A percentile compares a stretch with the other conserved stretches of the same genome.
Conservation (phyloP, 495 filamentous ascomycete species). For the Penicillium paradoxum region DNA sequence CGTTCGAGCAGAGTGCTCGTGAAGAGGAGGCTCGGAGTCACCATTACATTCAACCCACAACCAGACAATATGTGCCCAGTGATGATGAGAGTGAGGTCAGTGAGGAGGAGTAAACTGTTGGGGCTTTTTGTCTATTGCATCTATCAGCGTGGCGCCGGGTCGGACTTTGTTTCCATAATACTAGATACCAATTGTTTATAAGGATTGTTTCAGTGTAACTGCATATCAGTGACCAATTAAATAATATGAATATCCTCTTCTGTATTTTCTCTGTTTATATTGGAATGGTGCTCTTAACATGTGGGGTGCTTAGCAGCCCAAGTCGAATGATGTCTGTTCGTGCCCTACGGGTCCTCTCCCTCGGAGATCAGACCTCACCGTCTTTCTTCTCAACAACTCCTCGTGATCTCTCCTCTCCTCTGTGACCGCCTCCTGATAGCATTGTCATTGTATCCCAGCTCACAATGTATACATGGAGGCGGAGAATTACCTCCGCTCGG, state of each 20-base stretch:
- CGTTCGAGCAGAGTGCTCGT: conserved; percentile 40
- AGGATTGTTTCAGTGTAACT: neutral
- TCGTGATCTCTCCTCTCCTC: no score
- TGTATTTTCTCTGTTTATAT: neutral
- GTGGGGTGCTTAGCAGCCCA: no score
- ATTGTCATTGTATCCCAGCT: no score
- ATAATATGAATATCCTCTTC: neutral
- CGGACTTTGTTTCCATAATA: conserved; percentile 1
- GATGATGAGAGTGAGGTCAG: conserved; percentile 50
- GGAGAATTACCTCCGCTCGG: neutral
- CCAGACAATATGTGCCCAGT: conserved; percentile 35
- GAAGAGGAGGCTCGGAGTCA: conserved; percentile 37
- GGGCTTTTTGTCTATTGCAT: conserved; percentile 5
- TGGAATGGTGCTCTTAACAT: no score
- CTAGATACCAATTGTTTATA: conserved; percentile 7
- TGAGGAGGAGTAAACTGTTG: conserved; percentile 39
- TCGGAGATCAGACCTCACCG: no score
- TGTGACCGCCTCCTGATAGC: no score
- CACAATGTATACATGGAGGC: neutral
- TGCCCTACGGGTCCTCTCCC: no score
- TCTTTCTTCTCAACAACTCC: no score
- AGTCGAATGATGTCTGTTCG: no score
- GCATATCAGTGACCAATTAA: neutral
- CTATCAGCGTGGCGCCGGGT: conserved; percentile 9
- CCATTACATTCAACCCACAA: conserved; percentile 25